Conservation (phyloP, 2,329 filamentous ascomycete species). For the Paecilomyces dactylethromorphus region DNA sequence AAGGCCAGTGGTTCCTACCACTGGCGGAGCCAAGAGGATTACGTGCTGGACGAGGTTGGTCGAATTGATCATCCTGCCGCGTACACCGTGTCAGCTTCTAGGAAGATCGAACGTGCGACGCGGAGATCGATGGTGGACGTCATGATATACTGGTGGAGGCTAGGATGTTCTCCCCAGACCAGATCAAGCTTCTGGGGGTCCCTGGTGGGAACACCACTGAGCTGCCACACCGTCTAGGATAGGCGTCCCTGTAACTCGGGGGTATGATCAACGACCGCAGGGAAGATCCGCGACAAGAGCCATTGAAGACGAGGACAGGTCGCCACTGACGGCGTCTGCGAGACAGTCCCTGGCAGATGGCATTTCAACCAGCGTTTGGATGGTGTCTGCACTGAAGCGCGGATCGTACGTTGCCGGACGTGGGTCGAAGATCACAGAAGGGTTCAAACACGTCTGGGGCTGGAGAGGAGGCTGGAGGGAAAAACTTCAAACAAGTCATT, state of each 20-base stretch:
- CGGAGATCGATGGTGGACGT: neutral
- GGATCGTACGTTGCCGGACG: neutral
- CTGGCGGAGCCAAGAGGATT: neutral
- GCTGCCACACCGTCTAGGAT: neutral
- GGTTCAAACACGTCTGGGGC: neutral
- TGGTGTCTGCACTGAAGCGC: neutral
- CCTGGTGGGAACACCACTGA: neutral
- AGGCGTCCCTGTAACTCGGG: neutral
- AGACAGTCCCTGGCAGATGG: neutral
- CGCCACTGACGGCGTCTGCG: neutral
- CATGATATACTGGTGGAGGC: neutral
- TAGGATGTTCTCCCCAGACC: neutral
- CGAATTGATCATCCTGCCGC: neutral
- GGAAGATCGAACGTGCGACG: neutral
- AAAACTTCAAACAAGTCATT: neutral
- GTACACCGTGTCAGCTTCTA: neutral
- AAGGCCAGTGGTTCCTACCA: neutral
- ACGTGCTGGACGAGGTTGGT: neutral
- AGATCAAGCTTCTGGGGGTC: neutral
- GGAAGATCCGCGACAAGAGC: neutral
- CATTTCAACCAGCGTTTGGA: neutral
- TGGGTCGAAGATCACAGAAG: neutral
- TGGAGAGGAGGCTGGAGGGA: neutral
- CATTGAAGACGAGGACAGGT: neutral
- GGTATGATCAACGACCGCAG: neutral